These are phyloP conservation scores for Colletotrichum costaricense DNA, from an alignment of 2,329 filamentous ascomycete genomes.

Conservation along the genomic window DNA sequence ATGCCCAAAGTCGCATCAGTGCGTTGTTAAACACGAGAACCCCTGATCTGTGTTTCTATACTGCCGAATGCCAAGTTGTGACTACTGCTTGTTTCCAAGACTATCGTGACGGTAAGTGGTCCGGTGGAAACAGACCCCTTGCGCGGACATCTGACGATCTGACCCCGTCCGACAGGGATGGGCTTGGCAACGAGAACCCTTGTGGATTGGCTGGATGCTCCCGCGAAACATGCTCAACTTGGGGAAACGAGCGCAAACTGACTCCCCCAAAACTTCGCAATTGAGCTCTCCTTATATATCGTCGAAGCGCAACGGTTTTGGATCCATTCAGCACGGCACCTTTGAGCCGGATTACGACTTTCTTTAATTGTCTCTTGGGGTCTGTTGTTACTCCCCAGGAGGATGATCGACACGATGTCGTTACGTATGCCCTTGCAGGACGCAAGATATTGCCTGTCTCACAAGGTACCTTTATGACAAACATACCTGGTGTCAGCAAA, in stretches of 20 bases:
- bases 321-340: background rate
- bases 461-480: background rate
- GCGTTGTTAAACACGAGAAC: background rate
- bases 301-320: background rate
- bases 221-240: conserved; percentile 18
- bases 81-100: background rate
- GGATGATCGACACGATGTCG: background rate
- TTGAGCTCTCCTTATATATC: conserved; percentile 1
- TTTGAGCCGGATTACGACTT: background rate
- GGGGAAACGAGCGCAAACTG: conserved; percentile 25
- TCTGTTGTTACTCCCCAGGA: background rate
- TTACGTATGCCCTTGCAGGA: background rate
- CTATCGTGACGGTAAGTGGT: conserved; percentile 1
- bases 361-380: background rate
- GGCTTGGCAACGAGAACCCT: conserved; percentile 19
- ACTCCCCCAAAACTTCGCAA: conserved; percentile 1
- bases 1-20: background rate
- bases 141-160: background rate
- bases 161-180: conserved; percentile 20
- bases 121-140: background rate
- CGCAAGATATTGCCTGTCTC: background rate
- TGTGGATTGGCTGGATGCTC: conserved; percentile 6
- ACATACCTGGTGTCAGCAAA: background rate
- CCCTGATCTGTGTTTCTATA: background rate
- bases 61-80: conserved; percentile 9